Conservation (phyloP, 306 rosid genomes). For the Betula pendula region DNA sequence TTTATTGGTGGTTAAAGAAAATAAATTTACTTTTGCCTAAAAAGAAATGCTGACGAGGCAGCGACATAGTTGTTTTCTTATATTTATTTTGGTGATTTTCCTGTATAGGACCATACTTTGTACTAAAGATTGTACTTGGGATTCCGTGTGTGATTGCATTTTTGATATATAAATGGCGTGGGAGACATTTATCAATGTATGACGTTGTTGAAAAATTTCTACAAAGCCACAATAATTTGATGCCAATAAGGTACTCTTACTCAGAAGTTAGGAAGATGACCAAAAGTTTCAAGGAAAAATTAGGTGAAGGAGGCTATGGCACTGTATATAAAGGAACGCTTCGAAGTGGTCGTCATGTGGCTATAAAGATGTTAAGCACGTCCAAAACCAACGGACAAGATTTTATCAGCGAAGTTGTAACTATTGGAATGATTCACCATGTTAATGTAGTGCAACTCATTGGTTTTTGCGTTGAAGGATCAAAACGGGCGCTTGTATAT, state of each 20-base stretch:
- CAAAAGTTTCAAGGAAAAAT: slow-evolving; percentile 4
- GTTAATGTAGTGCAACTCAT: slow-evolving; percentile 25
- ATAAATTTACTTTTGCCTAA: too few species aligned
- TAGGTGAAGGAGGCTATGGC: slow-evolving; percentile 33
- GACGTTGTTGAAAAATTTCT: slow-evolving; percentile 11
- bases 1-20: too few species aligned
- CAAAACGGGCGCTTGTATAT: slow-evolving; percentile 22
- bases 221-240: not conserved
- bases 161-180: slow-evolving; percentile 28
- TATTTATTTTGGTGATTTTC: not conserved
- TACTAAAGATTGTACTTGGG: not conserved
- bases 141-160: not conserved
- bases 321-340: slow-evolving; percentile 13
- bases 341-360: slow-evolving; percentile 19
- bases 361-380: slow-evolving; percentile 22
- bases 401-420: slow-evolving; percentile 23
- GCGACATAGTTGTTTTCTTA: too few species aligned
- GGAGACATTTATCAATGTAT: slow-evolving; percentile 26
- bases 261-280: slow-evolving; percentile 24
- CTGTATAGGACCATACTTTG: not conserved
- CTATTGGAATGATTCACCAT: slow-evolving; percentile 25
- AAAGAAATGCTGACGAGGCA: not conserved
- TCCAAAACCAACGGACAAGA: slow-evolving; percentile 30
- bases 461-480: slow-evolving; percentile 26
- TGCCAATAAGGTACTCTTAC: slow-evolving; percentile 29